Conservation (phyloP, 1,284 basidiomycete genomes). For the Pseudozyma hubeiensis region DNA sequence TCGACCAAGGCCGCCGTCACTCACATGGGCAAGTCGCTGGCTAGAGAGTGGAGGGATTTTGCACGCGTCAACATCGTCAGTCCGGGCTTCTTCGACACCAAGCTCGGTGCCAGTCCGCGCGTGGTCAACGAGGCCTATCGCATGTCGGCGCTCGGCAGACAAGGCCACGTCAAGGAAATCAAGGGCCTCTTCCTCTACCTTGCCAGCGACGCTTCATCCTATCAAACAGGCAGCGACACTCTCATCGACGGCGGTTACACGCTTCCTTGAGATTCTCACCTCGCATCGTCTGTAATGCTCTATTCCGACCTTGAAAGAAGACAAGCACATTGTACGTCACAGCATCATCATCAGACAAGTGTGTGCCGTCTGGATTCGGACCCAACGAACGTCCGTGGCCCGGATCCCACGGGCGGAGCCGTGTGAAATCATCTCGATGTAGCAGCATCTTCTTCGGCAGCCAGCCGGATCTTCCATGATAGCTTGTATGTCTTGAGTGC, state of each 20-base stretch:
- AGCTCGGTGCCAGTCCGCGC: slow-evolving; percentile 57
- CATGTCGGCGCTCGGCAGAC: slow-evolving; percentile 57
- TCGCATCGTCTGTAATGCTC: too few relatives aligned
- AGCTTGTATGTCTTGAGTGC: slow-evolving; percentile 63
- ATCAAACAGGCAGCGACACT: slow-evolving; percentile 52
- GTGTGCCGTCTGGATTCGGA: too few relatives aligned
- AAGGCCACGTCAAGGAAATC: slow-evolving; percentile 65
- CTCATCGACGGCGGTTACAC: slow-evolving; percentile 63
- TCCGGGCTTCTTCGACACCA: slow-evolving; percentile 66
- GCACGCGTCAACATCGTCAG: slow-evolving; percentile 68
- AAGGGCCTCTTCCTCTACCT: slow-evolving; percentile 64
- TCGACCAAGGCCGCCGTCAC: slow-evolving; percentile 61
- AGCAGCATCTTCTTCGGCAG: slow-evolving; percentile 41
- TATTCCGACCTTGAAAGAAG: too few relatives aligned
- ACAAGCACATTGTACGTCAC: too few relatives aligned
- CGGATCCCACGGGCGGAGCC: too few relatives aligned
- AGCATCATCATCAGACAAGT: too few relatives aligned
- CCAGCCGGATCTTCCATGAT: slow-evolving; percentile 61
- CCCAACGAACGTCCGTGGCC: too few relatives aligned
- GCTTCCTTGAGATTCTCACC: slow-evolving; percentile 29
- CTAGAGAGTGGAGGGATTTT: slow-evolving; percentile 62
- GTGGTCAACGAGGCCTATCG: slow-evolving; percentile 52
- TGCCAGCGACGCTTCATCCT: slow-evolving; percentile 53
- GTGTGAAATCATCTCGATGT: too few relatives aligned
- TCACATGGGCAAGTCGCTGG: slow-evolving; percentile 57